Conservation (phyloP, 768 basidiomycete species). For the Punctularia strigosozonata region DNA sequence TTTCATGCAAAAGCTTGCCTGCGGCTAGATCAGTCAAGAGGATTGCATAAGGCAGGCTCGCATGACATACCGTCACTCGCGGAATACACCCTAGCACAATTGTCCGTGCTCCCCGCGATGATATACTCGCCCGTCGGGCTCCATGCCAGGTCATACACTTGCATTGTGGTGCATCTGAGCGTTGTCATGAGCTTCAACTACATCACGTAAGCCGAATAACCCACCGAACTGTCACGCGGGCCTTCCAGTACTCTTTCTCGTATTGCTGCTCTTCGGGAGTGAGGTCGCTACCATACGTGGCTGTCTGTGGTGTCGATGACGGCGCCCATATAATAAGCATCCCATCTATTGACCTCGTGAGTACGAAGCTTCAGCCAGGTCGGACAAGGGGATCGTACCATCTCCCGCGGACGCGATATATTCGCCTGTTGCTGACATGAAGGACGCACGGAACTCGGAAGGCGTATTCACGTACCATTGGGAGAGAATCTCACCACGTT, state of each 20-base stretch:
- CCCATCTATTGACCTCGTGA: constrained; percentile 49
- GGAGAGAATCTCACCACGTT: constrained; percentile 96
- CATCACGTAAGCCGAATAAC: neutral
- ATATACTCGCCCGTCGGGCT: constrained; percentile 91
- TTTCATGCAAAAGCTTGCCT: constrained; percentile 84
- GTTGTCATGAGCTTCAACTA: neutral
- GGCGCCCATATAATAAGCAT: constrained; percentile 96
- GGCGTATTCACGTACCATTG: constrained; percentile 47
- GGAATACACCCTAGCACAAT: constrained; percentile 78
- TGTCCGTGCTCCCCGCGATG: constrained; percentile 95
- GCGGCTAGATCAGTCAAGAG: constrained; percentile 8
- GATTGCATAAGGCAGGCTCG: constrained; percentile 1
- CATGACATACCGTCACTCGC: constrained; percentile 50
- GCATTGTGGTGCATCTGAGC: constrained; percentile 84
- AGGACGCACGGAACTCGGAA: neutral
- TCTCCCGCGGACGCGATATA: constrained; percentile 94
- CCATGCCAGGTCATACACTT: constrained; percentile 98
- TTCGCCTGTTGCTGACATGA: constrained; percentile 45
- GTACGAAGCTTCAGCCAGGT: constrained; percentile 4
- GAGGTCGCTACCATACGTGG: constrained; percentile 75
- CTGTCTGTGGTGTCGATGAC: constrained; percentile 56
- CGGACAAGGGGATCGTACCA: constrained; percentile 39
- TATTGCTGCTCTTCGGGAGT: constrained; percentile 68
- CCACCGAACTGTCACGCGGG: constrained; percentile 75
- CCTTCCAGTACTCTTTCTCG: constrained; percentile 95